These are phyloP conservation scores for Sarcodon sp. DNA, from an alignment of 768 basidiomycete species.

Conservation along the genomic window DNA sequence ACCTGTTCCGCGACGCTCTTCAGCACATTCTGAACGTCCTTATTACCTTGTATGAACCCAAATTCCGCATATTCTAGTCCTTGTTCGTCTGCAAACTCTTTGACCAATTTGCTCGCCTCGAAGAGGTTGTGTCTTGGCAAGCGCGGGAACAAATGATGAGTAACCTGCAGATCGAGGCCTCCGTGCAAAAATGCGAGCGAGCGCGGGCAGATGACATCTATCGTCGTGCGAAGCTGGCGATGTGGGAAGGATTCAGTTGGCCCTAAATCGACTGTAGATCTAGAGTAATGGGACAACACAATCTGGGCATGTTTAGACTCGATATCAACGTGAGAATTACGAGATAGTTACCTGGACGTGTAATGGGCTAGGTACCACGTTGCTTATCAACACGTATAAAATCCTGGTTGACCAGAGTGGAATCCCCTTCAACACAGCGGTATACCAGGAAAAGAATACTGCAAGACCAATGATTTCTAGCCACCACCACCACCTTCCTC, in stretches of 20 bases:
- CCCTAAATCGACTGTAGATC: conserved; percentile 87
- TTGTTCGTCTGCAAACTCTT: conserved; percentile 77
- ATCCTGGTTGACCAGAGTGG: conserved; percentile 61
- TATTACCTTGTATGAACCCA: conserved; percentile 79
- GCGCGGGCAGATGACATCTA: conserved; percentile 83
- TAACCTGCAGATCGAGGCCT: conserved; percentile 94
- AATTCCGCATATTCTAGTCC: conserved; percentile 85
- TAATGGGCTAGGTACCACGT: conserved; percentile 78
- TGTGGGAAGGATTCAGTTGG: conserved; percentile 86
- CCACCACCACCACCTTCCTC: conserved; percentile 69
- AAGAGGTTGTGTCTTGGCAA: conserved; percentile 88
- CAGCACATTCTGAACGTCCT: conserved; percentile 72
- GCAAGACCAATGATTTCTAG: conserved; percentile 61
- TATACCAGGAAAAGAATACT: conserved; percentile 91
- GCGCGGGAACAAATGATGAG: conserved; percentile 94
- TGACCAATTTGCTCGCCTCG: conserved; percentile 72
- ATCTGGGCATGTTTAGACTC: conserved; percentile 34
- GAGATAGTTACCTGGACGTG: conserved; percentile 71
- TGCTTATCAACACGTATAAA: conserved; percentile 72
- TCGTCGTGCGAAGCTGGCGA: conserved; percentile 94
- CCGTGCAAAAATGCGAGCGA: conserved; percentile 87
- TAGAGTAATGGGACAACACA: conserved; percentile 94
- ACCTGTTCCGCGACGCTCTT: conserved; percentile 82
- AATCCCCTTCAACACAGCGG: conserved; percentile 51
- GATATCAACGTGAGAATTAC: neutral